phyloP scores from a whole-genome alignment of 371 early-diverging fungal genomes.

The Mucor circinelloides region DNA sequence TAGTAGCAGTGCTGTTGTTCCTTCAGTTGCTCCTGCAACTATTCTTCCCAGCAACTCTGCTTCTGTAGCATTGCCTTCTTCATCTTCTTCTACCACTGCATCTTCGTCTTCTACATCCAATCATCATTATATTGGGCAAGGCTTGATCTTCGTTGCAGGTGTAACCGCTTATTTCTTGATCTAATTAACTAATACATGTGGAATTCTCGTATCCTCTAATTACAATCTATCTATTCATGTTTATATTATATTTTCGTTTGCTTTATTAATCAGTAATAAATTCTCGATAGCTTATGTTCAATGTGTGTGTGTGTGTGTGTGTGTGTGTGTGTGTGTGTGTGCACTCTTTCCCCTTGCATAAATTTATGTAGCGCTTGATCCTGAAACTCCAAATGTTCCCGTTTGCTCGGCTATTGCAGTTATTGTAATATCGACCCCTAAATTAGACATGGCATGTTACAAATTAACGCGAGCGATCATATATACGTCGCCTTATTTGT shows the following conservation, averaged over 20 bases:
- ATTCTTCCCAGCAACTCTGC: slow-evolving; percentile 1
- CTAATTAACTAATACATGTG: background rate
- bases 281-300: background rate
- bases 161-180: slow-evolving; percentile 4
- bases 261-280: background rate
- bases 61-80: slow-evolving; percentile 2
- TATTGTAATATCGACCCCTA: background rate
- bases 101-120: slow-evolving; percentile 4
- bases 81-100: background rate
- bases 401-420: background rate
- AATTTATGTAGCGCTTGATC: background rate
- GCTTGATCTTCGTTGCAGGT: slow-evolving; percentile 4
- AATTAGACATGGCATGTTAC: background rate
- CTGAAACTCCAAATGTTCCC: background rate
- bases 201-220: background rate
- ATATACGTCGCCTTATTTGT: background rate
- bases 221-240: background rate
- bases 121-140: background rate
- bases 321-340: background rate
- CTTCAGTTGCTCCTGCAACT: slow-evolving; percentile 1
- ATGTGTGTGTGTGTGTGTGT: background rate
- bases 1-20: background rate
- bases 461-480: background rate
- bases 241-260: background rate
- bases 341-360: background rate